Evolutionary conservation across 2,329 filamentous ascomycete species (phyloP).

Genomic region (Claviceps sp.): DNA sequence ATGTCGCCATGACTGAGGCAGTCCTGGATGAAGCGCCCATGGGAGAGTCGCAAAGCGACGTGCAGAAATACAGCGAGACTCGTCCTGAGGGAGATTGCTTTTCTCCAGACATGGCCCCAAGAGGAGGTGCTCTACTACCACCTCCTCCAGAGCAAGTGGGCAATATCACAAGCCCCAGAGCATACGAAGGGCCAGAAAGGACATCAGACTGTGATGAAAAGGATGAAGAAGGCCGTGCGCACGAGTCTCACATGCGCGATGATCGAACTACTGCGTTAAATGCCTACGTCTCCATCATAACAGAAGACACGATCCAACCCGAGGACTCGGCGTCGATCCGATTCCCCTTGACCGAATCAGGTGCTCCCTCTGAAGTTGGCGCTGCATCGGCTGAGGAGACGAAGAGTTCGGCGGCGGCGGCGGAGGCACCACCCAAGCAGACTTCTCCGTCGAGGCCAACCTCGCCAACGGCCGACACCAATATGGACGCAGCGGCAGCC

Average conservation of each 20-base stretch:
- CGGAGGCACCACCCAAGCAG: neutral
- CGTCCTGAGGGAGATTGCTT: neutral
- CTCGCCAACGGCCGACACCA: constrained; percentile 8
- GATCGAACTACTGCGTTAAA: constrained; percentile 12
- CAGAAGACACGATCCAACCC: constrained; percentile 24
- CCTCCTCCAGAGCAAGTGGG: constrained; percentile 27
- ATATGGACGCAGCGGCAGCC: neutral
- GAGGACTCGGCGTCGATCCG: constrained; percentile 24
- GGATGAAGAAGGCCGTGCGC: constrained; percentile 12
- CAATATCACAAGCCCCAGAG: constrained; percentile 23
- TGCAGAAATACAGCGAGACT: neutral
- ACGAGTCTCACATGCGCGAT: constrained; percentile 9
- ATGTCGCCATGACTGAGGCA: constrained; percentile 7
- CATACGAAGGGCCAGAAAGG: constrained; percentile 14
- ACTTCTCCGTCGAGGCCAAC: constrained; percentile 8
- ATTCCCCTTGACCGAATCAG: constrained; percentile 16
- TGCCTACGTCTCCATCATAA: constrained; percentile 21
- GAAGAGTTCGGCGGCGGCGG: constrained; percentile 7
- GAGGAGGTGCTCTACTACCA: constrained; percentile 16
- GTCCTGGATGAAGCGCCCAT: constrained; percentile 4
- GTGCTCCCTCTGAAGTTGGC: constrained; percentile 15
- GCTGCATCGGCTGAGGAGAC: constrained; percentile 12
- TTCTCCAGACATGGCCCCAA: neutral
- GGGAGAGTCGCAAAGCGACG: neutral
- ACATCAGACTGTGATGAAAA: constrained; percentile 14